phyloP scores from a whole-genome alignment of 495 filamentous ascomycete species.

The Schizothecium vesticola region DNA sequence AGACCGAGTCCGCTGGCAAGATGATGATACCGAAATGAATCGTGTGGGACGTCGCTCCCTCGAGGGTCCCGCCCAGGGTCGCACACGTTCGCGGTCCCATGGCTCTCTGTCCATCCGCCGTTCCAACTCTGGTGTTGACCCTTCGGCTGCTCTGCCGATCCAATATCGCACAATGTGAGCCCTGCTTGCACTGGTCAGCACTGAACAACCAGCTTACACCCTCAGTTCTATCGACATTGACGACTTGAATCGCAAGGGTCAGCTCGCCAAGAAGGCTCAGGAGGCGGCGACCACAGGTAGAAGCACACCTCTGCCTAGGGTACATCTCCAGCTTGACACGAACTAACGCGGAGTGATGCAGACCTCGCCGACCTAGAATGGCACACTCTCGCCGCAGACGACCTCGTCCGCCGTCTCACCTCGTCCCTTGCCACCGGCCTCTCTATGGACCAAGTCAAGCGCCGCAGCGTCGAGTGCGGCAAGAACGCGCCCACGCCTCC shows the following conservation, averaged over 20 bases:
- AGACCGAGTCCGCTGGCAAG: slow-evolving; percentile 33
- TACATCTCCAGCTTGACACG: neutral
- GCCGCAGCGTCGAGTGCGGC: slow-evolving; percentile 16
- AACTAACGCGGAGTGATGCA: slow-evolving; percentile 8
- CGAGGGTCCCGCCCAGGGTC: slow-evolving; percentile 18
- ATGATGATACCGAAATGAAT: slow-evolving; percentile 25
- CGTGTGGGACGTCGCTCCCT: neutral
- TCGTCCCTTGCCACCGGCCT: slow-evolving; percentile 35
- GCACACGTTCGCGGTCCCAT: slow-evolving; percentile 27
- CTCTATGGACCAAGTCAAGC: slow-evolving; percentile 18
- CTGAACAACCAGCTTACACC: neutral
- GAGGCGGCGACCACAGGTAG: slow-evolving; percentile 40
- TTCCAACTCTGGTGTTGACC: slow-evolving; percentile 37
- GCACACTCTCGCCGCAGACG: slow-evolving; percentile 43
- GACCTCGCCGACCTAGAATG: slow-evolving; percentile 36
- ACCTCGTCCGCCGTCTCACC: slow-evolving; percentile 50
- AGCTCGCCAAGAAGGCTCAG: slow-evolving; percentile 36
- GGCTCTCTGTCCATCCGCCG: slow-evolving; percentile 37
- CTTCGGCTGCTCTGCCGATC: slow-evolving; percentile 46
- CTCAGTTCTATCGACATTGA: slow-evolving; percentile 48
- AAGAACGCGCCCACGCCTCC: slow-evolving; percentile 56
- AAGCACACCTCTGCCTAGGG: neutral
- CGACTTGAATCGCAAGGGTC: slow-evolving; percentile 41
- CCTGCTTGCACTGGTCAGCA: neutral
- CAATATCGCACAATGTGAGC: slow-evolving; percentile 48